Evolutionary conservation across 495 filamentous ascomycete genomes (phyloP).

Genomic region (Extremus antarcticus): DNA sequence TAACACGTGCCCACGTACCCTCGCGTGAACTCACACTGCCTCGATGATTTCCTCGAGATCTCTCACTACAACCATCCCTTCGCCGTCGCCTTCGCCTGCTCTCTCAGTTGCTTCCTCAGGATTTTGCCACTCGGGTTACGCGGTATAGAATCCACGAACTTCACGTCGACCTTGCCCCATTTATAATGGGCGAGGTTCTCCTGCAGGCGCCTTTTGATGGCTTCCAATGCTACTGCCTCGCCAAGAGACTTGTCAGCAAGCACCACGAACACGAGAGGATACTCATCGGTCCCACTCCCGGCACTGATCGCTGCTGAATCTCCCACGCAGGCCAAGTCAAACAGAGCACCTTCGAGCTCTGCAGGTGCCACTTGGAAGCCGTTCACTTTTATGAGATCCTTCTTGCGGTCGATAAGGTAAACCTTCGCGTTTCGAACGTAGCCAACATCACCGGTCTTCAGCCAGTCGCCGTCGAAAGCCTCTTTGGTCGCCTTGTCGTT

Average conservation of each 20-base stretch:
- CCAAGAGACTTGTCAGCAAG: not conserved
- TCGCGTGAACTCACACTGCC: too few relatives aligned
- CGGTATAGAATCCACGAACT: constrained; percentile 17
- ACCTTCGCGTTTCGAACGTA: constrained; percentile 12
- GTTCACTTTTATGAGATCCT: constrained; percentile 21
- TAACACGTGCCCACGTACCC: too few relatives aligned
- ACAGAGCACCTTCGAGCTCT: constrained; percentile 20
- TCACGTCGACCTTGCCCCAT: constrained; percentile 7
- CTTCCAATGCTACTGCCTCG: constrained; percentile 10
- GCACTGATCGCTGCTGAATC: constrained; percentile 22
- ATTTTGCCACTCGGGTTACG: constrained; percentile 20
- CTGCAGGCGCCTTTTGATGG: constrained; percentile 12
- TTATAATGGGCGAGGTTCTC: constrained; percentile 16
- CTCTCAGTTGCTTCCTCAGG: constrained; percentile 12
- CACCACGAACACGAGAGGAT: constrained; percentile 26
- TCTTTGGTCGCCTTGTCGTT: constrained; percentile 58
- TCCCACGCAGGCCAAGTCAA: constrained; percentile 6
- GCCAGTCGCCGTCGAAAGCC: constrained; percentile 45
- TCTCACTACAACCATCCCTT: not conserved
- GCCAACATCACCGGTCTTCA: constrained; percentile 20
- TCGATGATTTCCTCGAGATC: not conserved
- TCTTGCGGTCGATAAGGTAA: constrained; percentile 21
- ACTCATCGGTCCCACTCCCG: constrained; percentile 20
- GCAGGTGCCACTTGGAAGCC: constrained; percentile 21
- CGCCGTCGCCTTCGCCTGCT: not conserved